Conservation (phyloP, 495 filamentous ascomycete species). For the Elasticomyces elasticus region DNA sequence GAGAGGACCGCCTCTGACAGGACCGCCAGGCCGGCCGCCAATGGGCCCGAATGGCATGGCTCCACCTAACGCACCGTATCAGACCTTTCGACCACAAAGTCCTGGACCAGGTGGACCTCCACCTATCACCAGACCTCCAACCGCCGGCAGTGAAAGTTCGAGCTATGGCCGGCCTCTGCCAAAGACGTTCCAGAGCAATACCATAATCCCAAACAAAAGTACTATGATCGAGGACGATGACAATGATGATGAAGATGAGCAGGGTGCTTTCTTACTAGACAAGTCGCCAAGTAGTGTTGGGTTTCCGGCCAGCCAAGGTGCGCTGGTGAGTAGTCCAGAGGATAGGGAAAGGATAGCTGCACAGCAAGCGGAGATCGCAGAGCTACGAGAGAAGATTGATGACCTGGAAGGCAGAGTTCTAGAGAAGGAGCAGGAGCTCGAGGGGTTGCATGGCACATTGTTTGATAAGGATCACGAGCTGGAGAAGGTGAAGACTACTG, state of each 20-base stretch:
- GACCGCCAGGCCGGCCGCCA: constrained; percentile 9
- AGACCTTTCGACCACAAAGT: constrained; percentile 4
- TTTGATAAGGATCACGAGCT: constrained; percentile 51
- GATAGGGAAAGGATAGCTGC: constrained; percentile 17
- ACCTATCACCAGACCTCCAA: constrained; percentile 26
- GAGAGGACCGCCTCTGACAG: constrained; percentile 9
- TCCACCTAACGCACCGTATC: constrained; percentile 9
- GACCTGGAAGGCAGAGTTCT: constrained; percentile 53
- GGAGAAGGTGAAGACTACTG: constrained; percentile 33
- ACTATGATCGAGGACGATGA: constrained; percentile 98
- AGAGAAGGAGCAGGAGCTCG: constrained; percentile 49
- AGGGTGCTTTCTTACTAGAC: constrained; percentile 55
- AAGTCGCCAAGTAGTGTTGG: constrained; percentile 22
- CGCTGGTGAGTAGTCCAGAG: background rate
- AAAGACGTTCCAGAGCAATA: constrained; percentile 91
- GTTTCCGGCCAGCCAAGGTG: background rate
- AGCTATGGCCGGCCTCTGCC: constrained; percentile 55
- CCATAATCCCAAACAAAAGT: constrained; percentile 93
- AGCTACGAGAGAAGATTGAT: constrained; percentile 64
- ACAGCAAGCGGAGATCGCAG: constrained; percentile 57
- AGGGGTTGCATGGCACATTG: constrained; percentile 38
- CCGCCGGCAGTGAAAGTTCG: constrained; percentile 1
- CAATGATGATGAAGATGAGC: constrained; percentile 55
- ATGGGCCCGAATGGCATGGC: constrained; percentile 23
- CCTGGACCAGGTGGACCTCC: constrained; percentile 12